Conservation (phyloP, 805 yeast genomes). For the Komagataella ulmi region DNA sequence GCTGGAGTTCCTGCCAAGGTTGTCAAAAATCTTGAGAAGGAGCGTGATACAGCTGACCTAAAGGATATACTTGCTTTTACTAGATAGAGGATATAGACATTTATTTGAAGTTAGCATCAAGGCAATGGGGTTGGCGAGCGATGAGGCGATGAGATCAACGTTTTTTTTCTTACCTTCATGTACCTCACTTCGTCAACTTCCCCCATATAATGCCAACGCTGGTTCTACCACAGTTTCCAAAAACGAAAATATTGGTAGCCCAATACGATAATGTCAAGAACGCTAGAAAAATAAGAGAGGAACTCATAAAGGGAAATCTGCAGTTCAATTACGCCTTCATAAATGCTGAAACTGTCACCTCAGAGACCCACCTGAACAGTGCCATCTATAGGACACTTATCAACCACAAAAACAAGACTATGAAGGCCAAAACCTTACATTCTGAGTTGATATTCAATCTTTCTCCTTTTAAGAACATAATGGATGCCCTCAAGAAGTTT, state of each 20-base stretch:
- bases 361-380: constrained; percentile 47
- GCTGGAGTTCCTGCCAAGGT: constrained; percentile 43
- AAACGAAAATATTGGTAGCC: constrained; percentile 19
- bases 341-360: constrained; percentile 42
- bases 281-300: constrained; percentile 27
- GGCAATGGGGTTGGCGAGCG: neutral
- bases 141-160: neutral
- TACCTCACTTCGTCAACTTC: neutral
- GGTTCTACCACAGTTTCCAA: constrained; percentile 1
- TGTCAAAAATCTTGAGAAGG: neutral
- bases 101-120: too few species aligned
- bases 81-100: neutral
- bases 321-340: constrained; percentile 52
- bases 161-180: too few species aligned
- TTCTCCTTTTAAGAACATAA: constrained; percentile 58
- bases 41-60: neutral
- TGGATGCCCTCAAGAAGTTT: constrained; percentile 58
- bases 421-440: constrained; percentile 53
- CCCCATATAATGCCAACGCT: neutral
- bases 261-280: constrained; percentile 33
- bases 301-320: constrained; percentile 29
- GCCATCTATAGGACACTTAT: constrained; percentile 48
- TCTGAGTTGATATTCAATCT: constrained; percentile 61
- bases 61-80: neutral
- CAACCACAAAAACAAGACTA: constrained; percentile 30